Percentiles rank a stretch among this genome's conserved stretches.
phyloP scores from a whole-genome alignment of 73 alveolate genomes.

The Urostyla sp. region DNA sequence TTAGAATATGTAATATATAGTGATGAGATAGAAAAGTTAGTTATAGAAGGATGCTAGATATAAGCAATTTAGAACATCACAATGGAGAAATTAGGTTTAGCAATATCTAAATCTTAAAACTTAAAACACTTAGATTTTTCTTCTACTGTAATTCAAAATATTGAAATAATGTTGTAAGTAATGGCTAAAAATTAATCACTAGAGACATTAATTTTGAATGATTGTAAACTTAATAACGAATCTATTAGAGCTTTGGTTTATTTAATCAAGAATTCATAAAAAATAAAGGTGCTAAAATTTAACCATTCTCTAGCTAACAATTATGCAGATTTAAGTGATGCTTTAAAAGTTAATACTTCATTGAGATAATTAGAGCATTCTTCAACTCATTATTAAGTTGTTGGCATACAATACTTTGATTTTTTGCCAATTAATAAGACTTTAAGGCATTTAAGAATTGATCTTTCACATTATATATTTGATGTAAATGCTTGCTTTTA shows the following conservation, averaged over 20 bases:
- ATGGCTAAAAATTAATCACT: background rate
- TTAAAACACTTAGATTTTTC: slow-evolving; percentile 4
- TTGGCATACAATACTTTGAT: too few species aligned
- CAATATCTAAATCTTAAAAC: background rate
- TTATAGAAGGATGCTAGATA: background rate
- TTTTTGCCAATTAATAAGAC: background rate
- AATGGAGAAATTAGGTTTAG: background rate
- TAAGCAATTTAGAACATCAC: background rate
- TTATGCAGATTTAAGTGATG: too few species aligned
- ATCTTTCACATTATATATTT: too few species aligned
- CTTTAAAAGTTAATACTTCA: too few species aligned
- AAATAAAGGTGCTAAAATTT: background rate
- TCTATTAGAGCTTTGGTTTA: background rate
- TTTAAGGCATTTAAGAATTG: background rate
- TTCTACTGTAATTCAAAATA: background rate
- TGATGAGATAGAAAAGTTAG: background rate
- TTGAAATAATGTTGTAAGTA: background rate
- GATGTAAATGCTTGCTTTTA: too few species aligned
- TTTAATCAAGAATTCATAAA: background rate
- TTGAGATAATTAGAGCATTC: too few species aligned
- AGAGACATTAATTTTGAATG: background rate
- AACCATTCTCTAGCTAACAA: too few species aligned
- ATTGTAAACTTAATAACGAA: background rate
- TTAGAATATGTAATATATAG: background rate
- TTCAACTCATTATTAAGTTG: too few species aligned